Percentiles rank a stretch among this genome's conserved stretches.
Evolutionary conservation across 495 filamentous ascomycete species (phyloP).

Genomic region (Chaetomium cochliodes): DNA sequence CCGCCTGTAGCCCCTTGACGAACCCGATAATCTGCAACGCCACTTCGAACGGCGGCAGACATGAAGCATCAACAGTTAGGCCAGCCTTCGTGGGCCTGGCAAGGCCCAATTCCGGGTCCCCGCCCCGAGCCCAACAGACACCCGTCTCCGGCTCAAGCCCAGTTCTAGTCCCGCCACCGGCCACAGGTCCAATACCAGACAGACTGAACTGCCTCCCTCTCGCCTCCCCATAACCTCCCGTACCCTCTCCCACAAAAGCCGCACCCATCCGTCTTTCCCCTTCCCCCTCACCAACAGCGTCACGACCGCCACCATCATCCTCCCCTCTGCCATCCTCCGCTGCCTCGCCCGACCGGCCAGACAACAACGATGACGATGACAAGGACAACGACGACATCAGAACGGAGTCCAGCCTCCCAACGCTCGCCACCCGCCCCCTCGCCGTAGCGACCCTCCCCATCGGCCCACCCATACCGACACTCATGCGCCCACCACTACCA

Average conservation of each 20-base stretch:
- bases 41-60: conserved; percentile 24
- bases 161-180: no score
- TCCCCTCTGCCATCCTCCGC: no score
- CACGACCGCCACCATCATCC: neutral
- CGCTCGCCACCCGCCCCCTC: neutral
- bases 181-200: neutral
- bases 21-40: conserved; percentile 31
- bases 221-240: neutral
- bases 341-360: neutral
- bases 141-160: neutral
- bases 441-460: neutral
- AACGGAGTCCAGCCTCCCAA: neutral
- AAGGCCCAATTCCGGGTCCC: neutral
- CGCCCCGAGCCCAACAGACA: neutral
- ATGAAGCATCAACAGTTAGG: conserved; percentile 27
- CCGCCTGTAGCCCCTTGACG: conserved; percentile 22
- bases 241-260: neutral
- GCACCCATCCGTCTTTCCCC: neutral
- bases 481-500: neutral
- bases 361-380: neutral
- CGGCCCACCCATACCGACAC: neutral
- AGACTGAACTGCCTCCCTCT: neutral
- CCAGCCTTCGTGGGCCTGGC: conserved; percentile 10
- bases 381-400: neutral
- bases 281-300: neutral